Evolutionary conservation across 257 asterid genomes (phyloP), one percentile per base, ranked within the genome.

Genomic region (Primulina tabacum): DNA sequence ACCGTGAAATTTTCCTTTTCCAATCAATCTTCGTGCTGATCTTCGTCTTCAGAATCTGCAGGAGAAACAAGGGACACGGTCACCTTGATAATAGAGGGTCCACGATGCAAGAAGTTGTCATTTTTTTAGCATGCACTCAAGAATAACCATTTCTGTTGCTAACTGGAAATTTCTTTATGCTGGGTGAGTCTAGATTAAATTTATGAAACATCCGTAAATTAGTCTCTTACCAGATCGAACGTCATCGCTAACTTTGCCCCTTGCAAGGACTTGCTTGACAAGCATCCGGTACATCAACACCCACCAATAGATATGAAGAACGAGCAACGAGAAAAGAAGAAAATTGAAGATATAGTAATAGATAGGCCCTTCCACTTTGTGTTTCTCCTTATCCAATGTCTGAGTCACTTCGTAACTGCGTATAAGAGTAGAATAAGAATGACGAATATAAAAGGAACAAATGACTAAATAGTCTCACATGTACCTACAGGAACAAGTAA

Each of bases 271-370:
- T 82, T 93, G 98, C 68, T 68, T 75, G 67, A 89, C 90, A 14
- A 93, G 90, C 98, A 93, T 93, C 64, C 97, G 88, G 67, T 68
- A 89, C 76, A 93, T 93, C 73, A 93, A 78, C 29, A 85, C 87
- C 88, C 91, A 87, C 98, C 98, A 93, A 76, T 93, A 93, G 77
- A 90, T 73, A 66, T 93, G 92, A 57, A 93, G 92, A 74, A 93
- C 96, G 55, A 93, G 92, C 80, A 93, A 79, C 60, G 87, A 83
- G 88, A 82, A 90, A 32, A 93, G 94, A 74, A 93, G 95, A 43
- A 89, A 61, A 74, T 93, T 93, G 86, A 93, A 93, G 57, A 89
- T 8, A 74, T 93, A 93, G 86, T 90, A 93, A 72, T 82, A 87
- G 38, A 93, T 65, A 8, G 98, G 95, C 55, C 89, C 97, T 21